Percentiles rank a stretch among this genome's conserved stretches.
Conservation (phyloP, 2,329 filamentous ascomycete genomes). For the Calonectria crousiana region DNA sequence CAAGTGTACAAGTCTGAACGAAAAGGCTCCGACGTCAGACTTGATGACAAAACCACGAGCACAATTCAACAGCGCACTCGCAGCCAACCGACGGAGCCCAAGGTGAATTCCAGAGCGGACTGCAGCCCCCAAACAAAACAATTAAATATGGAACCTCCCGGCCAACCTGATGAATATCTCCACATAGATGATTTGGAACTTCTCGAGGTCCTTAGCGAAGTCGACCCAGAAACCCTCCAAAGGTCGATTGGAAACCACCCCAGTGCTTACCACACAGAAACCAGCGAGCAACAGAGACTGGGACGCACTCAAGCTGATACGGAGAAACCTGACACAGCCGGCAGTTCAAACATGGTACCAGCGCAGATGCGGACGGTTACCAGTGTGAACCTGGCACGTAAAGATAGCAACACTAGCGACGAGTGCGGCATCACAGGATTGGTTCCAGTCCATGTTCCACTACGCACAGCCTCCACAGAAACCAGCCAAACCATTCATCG, state of each 20-base stretch:
- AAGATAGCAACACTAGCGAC: conserved; percentile 48
- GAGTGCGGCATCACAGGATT: conserved; percentile 33
- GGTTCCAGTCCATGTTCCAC: conserved; percentile 44
- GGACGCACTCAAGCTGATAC: background rate
- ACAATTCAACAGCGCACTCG: background rate
- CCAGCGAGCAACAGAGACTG: background rate
- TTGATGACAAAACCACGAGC: background rate
- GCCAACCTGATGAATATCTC: background rate
- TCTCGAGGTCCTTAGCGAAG: conserved; percentile 26
- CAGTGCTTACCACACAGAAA: background rate
- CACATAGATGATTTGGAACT: conserved; percentile 20
- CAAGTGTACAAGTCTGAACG: conserved; percentile 50
- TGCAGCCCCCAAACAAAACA: background rate
- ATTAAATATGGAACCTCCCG: background rate
- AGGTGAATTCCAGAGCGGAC: background rate
- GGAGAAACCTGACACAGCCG: background rate
- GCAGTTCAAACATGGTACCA: conserved; percentile 16
- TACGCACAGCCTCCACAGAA: conserved; percentile 16
- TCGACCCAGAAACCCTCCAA: background rate
- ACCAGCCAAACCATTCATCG: conserved; percentile 12
- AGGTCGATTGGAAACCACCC: background rate
- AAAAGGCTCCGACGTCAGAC: background rate
- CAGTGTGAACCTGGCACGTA: conserved; percentile 50
- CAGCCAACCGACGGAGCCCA: background rate
- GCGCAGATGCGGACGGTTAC: conserved; percentile 45